Percentiles rank a stretch among this genome's conserved stretches.
Conservation (phyloP, 139 green algal genomes). For the Desmodesmus armatus region DNA sequence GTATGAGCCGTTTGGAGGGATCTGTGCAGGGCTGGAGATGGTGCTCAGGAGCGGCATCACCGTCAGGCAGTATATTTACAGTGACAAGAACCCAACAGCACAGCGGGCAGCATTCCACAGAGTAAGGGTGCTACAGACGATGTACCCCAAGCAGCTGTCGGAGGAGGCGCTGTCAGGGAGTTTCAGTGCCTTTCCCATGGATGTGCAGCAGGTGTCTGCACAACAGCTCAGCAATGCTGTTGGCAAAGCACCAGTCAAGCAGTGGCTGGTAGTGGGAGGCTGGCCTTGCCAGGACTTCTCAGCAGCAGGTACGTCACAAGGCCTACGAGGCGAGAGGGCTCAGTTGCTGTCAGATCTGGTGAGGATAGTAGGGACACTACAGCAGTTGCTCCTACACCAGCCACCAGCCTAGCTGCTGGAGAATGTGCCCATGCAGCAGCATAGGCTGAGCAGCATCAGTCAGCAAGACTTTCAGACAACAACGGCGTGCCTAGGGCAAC, state of each 20-base stretch:
- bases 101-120: background rate
- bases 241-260: background rate
- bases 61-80: conserved; percentile 17
- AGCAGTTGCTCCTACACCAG: background rate
- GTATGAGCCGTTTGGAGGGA: conserved; percentile 36
- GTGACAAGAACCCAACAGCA: background rate
- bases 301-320: background rate
- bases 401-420: conserved; percentile 20
- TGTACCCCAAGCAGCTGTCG: too few relatives aligned
- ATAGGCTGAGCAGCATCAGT: background rate
- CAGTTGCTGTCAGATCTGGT: background rate
- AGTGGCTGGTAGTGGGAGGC: conserved; percentile 43
- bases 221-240: background rate
- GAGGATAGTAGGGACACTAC: background rate
- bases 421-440: conserved; percentile 21
- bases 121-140: too few relatives aligned
- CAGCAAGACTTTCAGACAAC: background rate
- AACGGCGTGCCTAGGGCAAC: background rate
- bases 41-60: conserved; percentile 14
- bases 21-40: conserved; percentile 15
- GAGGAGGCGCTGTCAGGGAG: too few relatives aligned
- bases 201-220: background rate
- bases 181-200: background rate
- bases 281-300: conserved; percentile 35
- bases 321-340: background rate